phyloP scores from a whole-genome alignment of 495 filamentous ascomycete species.

The Daldinia decipiens region DNA sequence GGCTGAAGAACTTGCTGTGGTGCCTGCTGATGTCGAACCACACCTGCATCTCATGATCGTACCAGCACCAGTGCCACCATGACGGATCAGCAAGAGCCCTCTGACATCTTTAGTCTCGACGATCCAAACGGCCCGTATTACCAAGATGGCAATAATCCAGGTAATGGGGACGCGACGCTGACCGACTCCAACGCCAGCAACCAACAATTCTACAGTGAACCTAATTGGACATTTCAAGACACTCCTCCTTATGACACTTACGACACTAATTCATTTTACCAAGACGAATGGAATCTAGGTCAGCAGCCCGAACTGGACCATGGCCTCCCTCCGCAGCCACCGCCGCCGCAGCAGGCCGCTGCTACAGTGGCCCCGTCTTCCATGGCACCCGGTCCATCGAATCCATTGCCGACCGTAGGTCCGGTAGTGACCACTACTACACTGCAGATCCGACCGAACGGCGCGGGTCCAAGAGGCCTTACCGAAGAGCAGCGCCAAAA shows the following conservation, averaged over 20 bases:
- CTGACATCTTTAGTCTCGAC: conserved; percentile 50
- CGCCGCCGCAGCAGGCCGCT: conserved; percentile 28
- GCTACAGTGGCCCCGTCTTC: conserved; percentile 34
- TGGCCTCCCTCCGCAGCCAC: conserved; percentile 36
- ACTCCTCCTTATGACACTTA: conserved; percentile 58
- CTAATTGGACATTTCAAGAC: conserved; percentile 56
- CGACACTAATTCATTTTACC: conserved; percentile 47
- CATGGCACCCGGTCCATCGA: conserved; percentile 27
- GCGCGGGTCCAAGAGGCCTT: conserved; percentile 24
- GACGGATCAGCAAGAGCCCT: conserved; percentile 46
- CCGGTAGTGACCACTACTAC: conserved; percentile 26
- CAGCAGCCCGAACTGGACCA: conserved; percentile 42
- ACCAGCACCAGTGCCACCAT: conserved; percentile 46
- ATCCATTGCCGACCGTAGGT: conserved; percentile 30
- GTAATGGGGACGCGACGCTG: conserved; percentile 45
- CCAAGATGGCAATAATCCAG: conserved; percentile 42
- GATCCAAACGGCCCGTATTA: conserved; percentile 45
- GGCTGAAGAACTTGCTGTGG: conserved; percentile 39
- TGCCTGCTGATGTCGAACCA: conserved; percentile 51
- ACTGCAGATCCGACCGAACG: conserved; percentile 34
- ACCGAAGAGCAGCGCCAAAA: conserved; percentile 65
- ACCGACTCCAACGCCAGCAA: conserved; percentile 43
- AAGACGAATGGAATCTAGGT: conserved; percentile 47
- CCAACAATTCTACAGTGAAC: conserved; percentile 49
- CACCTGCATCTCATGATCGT: conserved; percentile 50